phyloP scores from a whole-genome alignment of 106 monocot genomes.

The Iris macrosiphon region DNA sequence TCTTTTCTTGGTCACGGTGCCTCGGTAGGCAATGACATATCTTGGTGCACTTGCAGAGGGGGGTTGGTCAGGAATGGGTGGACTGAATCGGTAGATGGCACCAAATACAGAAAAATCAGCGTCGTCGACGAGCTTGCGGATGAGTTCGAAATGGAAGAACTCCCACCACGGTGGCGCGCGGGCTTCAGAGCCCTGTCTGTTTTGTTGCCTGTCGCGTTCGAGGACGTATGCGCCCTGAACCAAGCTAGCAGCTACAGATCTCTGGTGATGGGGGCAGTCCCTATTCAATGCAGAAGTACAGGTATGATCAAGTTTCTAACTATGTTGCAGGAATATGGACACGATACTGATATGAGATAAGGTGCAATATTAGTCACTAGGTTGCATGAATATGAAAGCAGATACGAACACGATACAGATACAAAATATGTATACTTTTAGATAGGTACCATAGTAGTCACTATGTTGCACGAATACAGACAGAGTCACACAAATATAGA shows the following conservation, averaged over 20 bases:
- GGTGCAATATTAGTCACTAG: neutral
- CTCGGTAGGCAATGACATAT: constrained; percentile 65
- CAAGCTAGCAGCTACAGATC: constrained; percentile 60
- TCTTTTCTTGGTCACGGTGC: constrained; percentile 55
- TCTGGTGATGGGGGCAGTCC: constrained; percentile 38
- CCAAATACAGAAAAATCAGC: constrained; percentile 68
- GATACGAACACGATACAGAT: neutral
- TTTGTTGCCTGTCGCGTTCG: constrained; percentile 61
- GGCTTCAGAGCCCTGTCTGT: constrained; percentile 27
- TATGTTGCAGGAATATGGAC: neutral
- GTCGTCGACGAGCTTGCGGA: constrained; percentile 41
- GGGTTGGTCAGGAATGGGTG: neutral
- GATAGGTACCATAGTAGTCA: neutral
- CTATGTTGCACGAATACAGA: neutral
- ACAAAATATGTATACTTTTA: neutral
- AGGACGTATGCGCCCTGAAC: constrained; percentile 74
- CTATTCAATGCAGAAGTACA: constrained; percentile 19
- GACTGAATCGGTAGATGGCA: constrained; percentile 42
- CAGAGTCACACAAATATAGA: no score
- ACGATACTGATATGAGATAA: no score
- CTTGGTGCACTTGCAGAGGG: constrained; percentile 28
- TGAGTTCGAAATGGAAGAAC: constrained; percentile 50
- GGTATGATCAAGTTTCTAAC: neutral
- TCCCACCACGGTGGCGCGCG: constrained; percentile 73
- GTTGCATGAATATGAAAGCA: neutral